A percentile compares a stretch with the other conserved stretches of the same genome.
These are phyloP conservation scores for Yarrowia hollandica DNA, from an alignment of 805 yeast genomes.

Conservation along the genomic window DNA sequence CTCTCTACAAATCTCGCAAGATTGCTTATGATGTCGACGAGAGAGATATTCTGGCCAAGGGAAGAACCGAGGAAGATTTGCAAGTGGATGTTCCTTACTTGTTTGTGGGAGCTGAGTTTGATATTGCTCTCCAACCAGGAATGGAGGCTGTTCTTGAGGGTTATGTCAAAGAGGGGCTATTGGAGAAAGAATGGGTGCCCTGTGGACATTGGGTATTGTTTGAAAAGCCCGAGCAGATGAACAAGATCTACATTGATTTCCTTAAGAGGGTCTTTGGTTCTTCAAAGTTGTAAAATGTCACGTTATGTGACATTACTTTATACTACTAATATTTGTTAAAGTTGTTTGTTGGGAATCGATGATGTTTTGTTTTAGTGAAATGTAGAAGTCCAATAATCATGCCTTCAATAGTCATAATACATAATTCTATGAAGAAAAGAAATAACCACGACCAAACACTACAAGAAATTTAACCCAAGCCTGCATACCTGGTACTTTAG, in stretches of 20 bases:
- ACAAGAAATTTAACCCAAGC: too few species aligned
- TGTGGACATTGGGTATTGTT: constrained; percentile 22
- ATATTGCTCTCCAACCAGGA: constrained; percentile 14
- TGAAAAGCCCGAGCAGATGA: constrained; percentile 15
- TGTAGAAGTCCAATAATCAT: too few species aligned
- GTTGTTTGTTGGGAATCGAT: too few species aligned
- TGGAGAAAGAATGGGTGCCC: background rate
- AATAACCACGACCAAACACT: too few species aligned
- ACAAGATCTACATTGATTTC: background rate
- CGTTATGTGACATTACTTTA: too few species aligned
- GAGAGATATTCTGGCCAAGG: background rate
- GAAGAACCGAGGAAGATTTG: background rate
- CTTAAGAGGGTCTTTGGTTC: background rate
- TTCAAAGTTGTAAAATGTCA: constrained; percentile 3
- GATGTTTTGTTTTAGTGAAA: too few species aligned
- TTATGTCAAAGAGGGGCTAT: background rate
- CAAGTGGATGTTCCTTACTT: constrained; percentile 12
- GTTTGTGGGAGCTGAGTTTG: constrained; percentile 13
- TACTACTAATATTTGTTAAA: too few species aligned
- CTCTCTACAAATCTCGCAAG: constrained; percentile 9
- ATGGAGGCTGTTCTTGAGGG: constrained; percentile 1
- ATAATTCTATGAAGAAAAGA: too few species aligned
- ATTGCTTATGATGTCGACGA: constrained; percentile 1
- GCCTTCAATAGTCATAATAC: too few species aligned
- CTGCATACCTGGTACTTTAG: too few species aligned